Evolutionary conservation across 2,329 filamentous ascomycete species (phyloP).

Genomic region (Cercospora janseana): DNA sequence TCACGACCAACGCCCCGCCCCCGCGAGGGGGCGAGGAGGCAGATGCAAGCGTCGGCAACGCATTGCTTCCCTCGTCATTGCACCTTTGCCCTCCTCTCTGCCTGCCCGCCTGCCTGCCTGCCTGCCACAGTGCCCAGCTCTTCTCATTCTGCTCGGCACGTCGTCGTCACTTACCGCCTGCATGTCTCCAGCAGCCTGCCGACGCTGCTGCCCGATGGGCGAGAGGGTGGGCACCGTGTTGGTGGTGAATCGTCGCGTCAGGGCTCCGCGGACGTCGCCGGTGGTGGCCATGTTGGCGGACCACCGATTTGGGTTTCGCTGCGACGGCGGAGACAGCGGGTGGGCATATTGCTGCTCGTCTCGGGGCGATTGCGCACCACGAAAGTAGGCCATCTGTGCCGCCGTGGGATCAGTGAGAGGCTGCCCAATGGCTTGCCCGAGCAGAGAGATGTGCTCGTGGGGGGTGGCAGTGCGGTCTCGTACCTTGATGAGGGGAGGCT

Average conservation of each 20-base stretch:
- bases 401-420: slow-evolving; percentile 13
- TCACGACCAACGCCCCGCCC: too few species aligned
- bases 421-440: neutral
- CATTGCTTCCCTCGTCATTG: neutral
- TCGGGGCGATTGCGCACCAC: slow-evolving; percentile 71
- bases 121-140: neutral
- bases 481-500: neutral
- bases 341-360: slow-evolving; percentile 62
- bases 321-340: slow-evolving; percentile 51
- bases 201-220: slow-evolving; percentile 55
- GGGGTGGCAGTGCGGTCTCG: neutral
- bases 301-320: slow-evolving; percentile 37
- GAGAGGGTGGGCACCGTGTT: slow-evolving; percentile 74
- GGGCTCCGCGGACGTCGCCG: slow-evolving; percentile 69
- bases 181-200: slow-evolving; percentile 52
- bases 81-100: neutral
- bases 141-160: neutral
- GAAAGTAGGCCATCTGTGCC: slow-evolving; percentile 63
- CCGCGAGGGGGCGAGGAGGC: too few species aligned
- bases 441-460: neutral
- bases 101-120: neutral
- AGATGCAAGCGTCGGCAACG: too few species aligned
- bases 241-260: slow-evolving; percentile 91
- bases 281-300: slow-evolving; percentile 44
- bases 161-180: slow-evolving; percentile 33